phyloP scores from a whole-genome alignment of 306 rosid species.

The Morella rubra region DNA sequence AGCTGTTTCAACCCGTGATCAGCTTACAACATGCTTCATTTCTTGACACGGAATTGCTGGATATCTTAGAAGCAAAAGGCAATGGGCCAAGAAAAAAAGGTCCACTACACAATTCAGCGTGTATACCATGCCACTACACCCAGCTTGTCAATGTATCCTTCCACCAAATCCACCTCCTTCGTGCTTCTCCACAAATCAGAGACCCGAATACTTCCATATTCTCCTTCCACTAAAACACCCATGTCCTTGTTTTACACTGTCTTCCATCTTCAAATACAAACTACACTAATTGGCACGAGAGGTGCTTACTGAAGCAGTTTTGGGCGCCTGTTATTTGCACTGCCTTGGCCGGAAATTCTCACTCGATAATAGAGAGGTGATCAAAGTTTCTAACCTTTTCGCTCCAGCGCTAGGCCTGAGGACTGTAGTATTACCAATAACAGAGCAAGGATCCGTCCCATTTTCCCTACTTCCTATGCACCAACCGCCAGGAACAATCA shows the following conservation, averaged over 20 bases:
- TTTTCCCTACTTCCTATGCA: constrained; percentile 81
- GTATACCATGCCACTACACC: constrained; percentile 44
- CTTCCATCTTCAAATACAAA: constrained; percentile 40
- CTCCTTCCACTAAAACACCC: constrained; percentile 35
- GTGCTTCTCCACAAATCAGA: constrained; percentile 30
- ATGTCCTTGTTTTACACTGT: constrained; percentile 31
- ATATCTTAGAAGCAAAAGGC: constrained; percentile 15
- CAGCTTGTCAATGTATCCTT: constrained; percentile 28
- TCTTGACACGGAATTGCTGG: constrained; percentile 25
- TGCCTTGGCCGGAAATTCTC: constrained; percentile 80
- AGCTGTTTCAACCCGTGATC: constrained; percentile 14
- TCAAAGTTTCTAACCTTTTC: constrained; percentile 69
- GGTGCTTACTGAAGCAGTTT: constrained; percentile 29
- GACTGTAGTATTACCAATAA: constrained; percentile 47
- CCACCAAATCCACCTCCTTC: constrained; percentile 39
- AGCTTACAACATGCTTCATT: constrained; percentile 28
- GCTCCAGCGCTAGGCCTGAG: constrained; percentile 81
- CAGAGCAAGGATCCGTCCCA: constrained; percentile 82
- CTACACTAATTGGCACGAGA: constrained; percentile 29
- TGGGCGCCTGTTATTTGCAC: constrained; percentile 56
- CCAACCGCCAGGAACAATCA: constrained; percentile 96
- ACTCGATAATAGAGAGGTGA: constrained; percentile 63
- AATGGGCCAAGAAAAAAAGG: constrained; percentile 14
- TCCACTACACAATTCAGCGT: constrained; percentile 30
- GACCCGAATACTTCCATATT: constrained; percentile 33